These are phyloP conservation scores for Podospora sp. DNA, from an alignment of 495 filamentous ascomycete species.

Conservation along the genomic window DNA sequence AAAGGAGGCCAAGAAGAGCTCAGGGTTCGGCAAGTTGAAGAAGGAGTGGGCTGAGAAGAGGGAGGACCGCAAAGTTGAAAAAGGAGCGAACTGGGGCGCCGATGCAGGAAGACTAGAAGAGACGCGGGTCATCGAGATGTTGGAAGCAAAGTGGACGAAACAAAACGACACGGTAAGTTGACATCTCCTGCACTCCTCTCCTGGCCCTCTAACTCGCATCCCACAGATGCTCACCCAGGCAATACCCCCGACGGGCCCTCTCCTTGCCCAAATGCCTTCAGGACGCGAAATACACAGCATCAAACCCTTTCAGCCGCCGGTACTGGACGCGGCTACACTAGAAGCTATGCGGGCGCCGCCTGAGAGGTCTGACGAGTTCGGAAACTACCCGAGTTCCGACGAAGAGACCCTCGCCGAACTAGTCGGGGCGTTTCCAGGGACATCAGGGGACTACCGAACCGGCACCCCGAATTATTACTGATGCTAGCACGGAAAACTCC, in stretches of 20 bases:
- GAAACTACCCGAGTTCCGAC: constrained; percentile 48
- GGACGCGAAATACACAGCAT: constrained; percentile 82
- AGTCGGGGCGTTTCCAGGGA: constrained; percentile 44
- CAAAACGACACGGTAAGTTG: constrained; percentile 85
- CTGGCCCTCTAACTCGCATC: background rate
- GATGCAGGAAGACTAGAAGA: constrained; percentile 87
- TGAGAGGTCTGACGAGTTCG: constrained; percentile 55
- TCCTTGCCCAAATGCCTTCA: constrained; percentile 77
- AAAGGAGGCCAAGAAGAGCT: constrained; percentile 48
- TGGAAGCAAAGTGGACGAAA: constrained; percentile 87
- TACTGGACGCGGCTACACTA: constrained; percentile 59
- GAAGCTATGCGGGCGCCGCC: constrained; percentile 53
- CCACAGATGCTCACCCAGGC: constrained; percentile 75
- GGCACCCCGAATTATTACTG: constrained; percentile 45
- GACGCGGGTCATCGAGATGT: constrained; percentile 78
- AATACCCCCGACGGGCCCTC: constrained; percentile 67
- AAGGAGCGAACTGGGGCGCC: constrained; percentile 70
- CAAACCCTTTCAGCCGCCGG: constrained; percentile 60
- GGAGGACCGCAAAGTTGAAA: constrained; percentile 71
- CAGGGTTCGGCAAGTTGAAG: constrained; percentile 66
- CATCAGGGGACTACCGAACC: constrained; percentile 39
- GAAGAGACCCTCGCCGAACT: constrained; percentile 40
- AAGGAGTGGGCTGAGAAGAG: constrained; percentile 70
- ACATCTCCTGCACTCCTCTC: background rate
- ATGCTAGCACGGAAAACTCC: background rate